Conservation (phyloP, 139 green algal species). For the Haematococcus sp. region DNA sequence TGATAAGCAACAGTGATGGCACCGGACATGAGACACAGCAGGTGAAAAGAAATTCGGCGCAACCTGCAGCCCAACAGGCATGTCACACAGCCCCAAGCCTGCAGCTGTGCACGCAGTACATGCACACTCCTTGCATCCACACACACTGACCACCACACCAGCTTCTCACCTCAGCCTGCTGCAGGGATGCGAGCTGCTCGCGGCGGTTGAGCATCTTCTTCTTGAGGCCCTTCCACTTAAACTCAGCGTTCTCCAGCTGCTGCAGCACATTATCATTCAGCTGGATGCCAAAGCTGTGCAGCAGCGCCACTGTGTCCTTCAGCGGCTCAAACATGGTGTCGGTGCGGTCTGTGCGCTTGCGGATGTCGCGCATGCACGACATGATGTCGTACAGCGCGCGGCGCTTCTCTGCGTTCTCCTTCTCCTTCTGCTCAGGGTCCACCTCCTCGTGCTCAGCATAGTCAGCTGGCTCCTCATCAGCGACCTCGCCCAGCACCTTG, state of each 20-base stretch:
- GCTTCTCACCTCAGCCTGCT: constrained; percentile 61
- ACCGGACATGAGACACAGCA: no score
- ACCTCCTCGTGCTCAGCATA: constrained; percentile 2
- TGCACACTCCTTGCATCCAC: no score
- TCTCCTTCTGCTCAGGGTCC: constrained; percentile 19
- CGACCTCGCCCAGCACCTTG: constrained; percentile 46
- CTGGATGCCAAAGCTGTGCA: constrained; percentile 65
- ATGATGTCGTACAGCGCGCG: constrained; percentile 78
- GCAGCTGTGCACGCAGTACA: no score
- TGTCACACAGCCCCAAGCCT: no score
- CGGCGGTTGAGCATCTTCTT: constrained; percentile 86
- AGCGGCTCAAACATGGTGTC: constrained; percentile 87
- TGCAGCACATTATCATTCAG: constrained; percentile 54
- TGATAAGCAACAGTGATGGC: no score
- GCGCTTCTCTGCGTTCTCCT: constrained; percentile 45
- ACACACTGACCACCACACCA: no score
- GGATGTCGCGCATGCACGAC: constrained; percentile 83
- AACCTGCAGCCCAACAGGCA: no score
- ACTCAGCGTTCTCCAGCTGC: constrained; percentile 65
- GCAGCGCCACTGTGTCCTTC: constrained; percentile 66
- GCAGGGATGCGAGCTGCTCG: constrained; percentile 68
- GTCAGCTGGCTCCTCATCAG: constrained; percentile 14
- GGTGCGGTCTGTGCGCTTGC: constrained; percentile 71
- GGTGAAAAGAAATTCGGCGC: no score
- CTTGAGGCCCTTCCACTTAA: constrained; percentile 68